Evolutionary conservation across 768 basidiomycete genomes (phyloP), one percentile per base, ranked within the genome.

Genomic region (Pleurotus pulmonarius): DNA sequence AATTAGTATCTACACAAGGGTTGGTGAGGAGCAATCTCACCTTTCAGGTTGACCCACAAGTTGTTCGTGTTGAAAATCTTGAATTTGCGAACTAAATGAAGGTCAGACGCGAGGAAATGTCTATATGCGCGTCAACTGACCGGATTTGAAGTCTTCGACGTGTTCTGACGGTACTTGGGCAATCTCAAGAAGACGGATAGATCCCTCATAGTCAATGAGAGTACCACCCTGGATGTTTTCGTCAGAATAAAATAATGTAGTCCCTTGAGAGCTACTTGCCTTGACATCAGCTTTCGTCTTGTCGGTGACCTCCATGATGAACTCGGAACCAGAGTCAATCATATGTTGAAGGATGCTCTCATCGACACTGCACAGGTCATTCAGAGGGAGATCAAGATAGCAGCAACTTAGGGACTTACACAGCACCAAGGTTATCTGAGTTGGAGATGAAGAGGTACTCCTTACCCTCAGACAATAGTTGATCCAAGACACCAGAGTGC

Each of bases 391-490:
- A 55, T 65, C 56, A 58, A 68, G 59, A 59, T 61, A 64, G 12
- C 63, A 61, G 25, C 18, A 56, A 34, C n/a, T 37, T 4, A 41
- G 18, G 41, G 58, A 75, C 85, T 63, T 73, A 89, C 87, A 88
- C 87, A 60, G 94, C 95, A 68, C 94, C 94, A 67, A 98, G 72
- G 72, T 97, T 97, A 74, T 97, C 95, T 46, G 94, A 94, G 81
- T 98, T 98, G 72, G 94, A 96, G 54, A 94, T 92, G 68, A 97
- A 98, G 64, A 97, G 83, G 75, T 96, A 98, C 75, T 98, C 93
- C 71, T 96, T 97, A 72, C 95, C 95, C 61, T 92, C 89, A 9
- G 87, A 77, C 55, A 98, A 74, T 43, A 98, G 82, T 73, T 92
- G 87, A 67, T 96, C 92, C 60, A 98, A 81, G 51, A 94, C 85